A percentile compares a stretch with the other conserved stretches of the same genome.
phyloP scores from a whole-genome alignment of 2,329 filamentous ascomycete species.

The Penicillium sp. region DNA sequence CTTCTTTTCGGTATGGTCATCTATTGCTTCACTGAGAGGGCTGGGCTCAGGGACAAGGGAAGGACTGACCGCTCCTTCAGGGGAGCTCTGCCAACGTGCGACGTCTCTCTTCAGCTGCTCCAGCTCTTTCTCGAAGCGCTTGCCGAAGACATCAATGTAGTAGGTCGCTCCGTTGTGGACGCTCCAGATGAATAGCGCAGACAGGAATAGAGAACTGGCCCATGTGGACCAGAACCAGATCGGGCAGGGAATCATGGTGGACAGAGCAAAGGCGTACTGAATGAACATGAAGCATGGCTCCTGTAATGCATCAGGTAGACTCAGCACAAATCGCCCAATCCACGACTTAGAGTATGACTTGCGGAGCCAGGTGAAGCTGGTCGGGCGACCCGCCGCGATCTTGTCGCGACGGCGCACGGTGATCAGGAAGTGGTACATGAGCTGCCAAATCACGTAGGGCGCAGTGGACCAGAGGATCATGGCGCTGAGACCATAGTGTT shows the following conservation, averaged over 20 bases:
- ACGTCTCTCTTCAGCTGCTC: conserved; percentile 87
- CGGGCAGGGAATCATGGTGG: conserved; percentile 92
- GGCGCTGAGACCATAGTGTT: conserved; percentile 71
- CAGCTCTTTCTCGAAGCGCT: conserved; percentile 92
- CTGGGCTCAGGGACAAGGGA: conserved; percentile 25
- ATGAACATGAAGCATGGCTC: conserved; percentile 94
- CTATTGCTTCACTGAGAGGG: conserved; percentile 21
- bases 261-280: conserved; percentile 82
- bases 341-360: conserved; percentile 84
- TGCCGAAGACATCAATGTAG: conserved; percentile 98
- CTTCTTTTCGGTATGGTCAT: conserved; percentile 21
- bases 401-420: conserved; percentile 91
- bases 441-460: conserved; percentile 89
- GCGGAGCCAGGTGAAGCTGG: conserved; percentile 95
- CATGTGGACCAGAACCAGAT: conserved; percentile 89
- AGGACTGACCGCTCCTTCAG: conserved; percentile 33
- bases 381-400: conserved; percentile 91
- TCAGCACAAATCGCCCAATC: conserved; percentile 81
- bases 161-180: conserved; percentile 96
- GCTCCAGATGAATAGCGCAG: conserved; percentile 84
- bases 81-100: conserved; percentile 69
- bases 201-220: conserved; percentile 72
- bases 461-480: conserved; percentile 96
- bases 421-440: conserved; percentile 90
- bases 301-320: conserved; percentile 70